phyloP scores from a whole-genome alignment of 2,329 filamentous ascomycete species.

The Stagonosporopsis chrysanthemi region DNA sequence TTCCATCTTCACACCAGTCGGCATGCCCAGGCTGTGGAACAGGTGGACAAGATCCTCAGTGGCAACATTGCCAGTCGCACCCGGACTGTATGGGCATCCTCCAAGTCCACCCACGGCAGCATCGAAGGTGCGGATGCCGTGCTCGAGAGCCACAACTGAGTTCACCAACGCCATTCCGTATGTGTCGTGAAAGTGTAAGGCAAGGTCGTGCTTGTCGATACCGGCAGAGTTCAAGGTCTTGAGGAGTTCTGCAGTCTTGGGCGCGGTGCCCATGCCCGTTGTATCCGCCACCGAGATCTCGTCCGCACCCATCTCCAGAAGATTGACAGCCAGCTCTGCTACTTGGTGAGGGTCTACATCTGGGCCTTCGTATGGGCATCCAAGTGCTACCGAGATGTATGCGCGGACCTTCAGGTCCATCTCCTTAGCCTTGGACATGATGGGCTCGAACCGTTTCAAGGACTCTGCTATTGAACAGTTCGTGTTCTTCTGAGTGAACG shows the following conservation, averaged over 20 bases:
- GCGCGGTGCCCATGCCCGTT: conserved; percentile 87
- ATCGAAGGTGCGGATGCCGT: conserved; percentile 81
- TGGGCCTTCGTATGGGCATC: conserved; percentile 77
- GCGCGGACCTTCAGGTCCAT: conserved; percentile 74
- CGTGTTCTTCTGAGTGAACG: conserved; percentile 81
- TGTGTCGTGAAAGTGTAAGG: conserved; percentile 89
- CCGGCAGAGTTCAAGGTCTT: conserved; percentile 71
- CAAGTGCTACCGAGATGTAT: conserved; percentile 76
- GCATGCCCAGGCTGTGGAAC: conserved; percentile 74
- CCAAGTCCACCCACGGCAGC: conserved; percentile 80
- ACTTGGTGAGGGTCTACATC: conserved; percentile 67
- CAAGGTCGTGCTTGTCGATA: conserved; percentile 73
- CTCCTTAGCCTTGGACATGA: conserved; percentile 73
- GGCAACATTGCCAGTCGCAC: conserved; percentile 84
- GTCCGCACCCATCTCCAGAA: conserved; percentile 87
- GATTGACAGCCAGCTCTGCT: conserved; percentile 66
- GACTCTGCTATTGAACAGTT: conserved; percentile 81
- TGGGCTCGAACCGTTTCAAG: conserved; percentile 71
- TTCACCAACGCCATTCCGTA: conserved; percentile 88
- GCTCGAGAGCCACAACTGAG: conserved; percentile 76
- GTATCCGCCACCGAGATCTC: conserved; percentile 92
- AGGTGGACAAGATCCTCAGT: conserved; percentile 85
- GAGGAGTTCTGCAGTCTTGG: conserved; percentile 70
- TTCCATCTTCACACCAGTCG: conserved; percentile 68
- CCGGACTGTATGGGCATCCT: conserved; percentile 84